Conservation (phyloP, 345 rosid genomes). For the Gossypium longicalyx region DNA sequence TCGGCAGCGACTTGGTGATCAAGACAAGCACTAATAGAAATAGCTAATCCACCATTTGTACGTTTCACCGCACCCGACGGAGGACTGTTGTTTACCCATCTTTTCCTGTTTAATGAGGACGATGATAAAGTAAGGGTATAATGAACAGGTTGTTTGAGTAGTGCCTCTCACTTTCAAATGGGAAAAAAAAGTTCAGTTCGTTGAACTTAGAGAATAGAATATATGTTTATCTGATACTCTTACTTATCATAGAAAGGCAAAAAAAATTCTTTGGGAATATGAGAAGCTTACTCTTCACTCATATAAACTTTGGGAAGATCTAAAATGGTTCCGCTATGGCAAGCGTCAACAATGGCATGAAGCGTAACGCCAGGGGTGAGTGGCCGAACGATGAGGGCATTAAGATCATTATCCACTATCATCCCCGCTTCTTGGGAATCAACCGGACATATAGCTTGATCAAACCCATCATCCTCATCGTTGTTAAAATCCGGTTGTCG, state of each 20-base stretch:
- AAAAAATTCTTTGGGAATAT: no score
- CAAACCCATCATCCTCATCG: conserved; percentile 57
- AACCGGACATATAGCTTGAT: conserved; percentile 52
- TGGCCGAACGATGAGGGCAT: conserved; percentile 42
- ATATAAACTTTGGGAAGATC: conserved; percentile 43
- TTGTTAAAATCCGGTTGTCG: conserved; percentile 33
- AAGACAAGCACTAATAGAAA: conserved; percentile 48
- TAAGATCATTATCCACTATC: conserved; percentile 47
- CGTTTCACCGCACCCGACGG: conserved; percentile 37
- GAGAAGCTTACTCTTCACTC: conserved; percentile 24
- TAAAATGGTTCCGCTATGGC: conserved; percentile 67
- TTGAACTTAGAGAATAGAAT: no score
- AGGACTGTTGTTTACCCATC: conserved; percentile 31
- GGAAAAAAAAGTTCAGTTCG: not conserved
- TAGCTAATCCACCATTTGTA: conserved; percentile 52
- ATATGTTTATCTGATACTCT: not conserved
- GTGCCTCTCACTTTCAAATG: not conserved
- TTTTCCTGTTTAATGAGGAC: conserved; percentile 16
- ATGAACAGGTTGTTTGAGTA: not conserved
- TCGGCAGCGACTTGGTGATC: conserved; percentile 42
- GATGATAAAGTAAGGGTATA: not conserved
- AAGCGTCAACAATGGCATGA: conserved; percentile 61
- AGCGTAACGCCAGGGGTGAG: conserved; percentile 44
- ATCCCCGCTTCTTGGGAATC: conserved; percentile 45
- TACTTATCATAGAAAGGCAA: no score